These are phyloP conservation scores for Russula earlei DNA, from an alignment of 768 basidiomycete genomes.

Conservation along the genomic window DNA sequence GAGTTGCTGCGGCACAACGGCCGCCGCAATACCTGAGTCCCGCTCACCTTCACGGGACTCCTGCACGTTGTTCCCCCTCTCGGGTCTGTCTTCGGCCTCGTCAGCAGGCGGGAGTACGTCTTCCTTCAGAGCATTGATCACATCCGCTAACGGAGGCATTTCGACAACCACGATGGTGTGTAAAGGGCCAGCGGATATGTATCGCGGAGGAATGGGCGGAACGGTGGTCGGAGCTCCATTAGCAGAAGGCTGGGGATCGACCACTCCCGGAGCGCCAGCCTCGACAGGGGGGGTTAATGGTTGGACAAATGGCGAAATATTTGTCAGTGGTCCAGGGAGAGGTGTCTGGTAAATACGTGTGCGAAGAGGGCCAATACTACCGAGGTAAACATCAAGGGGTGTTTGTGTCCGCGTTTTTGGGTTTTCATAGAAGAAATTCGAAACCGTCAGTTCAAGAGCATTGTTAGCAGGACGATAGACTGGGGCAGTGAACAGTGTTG, in stretches of 20 bases:
- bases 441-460: constrained; percentile 74
- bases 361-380: constrained; percentile 79
- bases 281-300: constrained; percentile 30
- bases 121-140: constrained; percentile 71
- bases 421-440: constrained; percentile 81
- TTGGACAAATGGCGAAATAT: constrained; percentile 50
- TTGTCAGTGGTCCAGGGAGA: constrained; percentile 58
- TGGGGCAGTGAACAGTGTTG: constrained; percentile 75
- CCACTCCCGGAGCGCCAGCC: constrained; percentile 5
- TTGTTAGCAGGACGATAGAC: constrained; percentile 61
- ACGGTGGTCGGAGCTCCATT: constrained; percentile 7
- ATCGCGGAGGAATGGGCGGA: constrained; percentile 36
- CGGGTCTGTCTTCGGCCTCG: constrained; percentile 29
- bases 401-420: constrained; percentile 51
- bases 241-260: constrained; percentile 7
- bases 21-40: constrained; percentile 11
- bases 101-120: constrained; percentile 42
- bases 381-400: constrained; percentile 84
- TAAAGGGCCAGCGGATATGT: constrained; percentile 41
- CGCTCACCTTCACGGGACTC: constrained; percentile 12
- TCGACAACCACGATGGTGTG: constrained; percentile 83
- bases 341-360: constrained; percentile 67
- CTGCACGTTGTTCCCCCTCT: constrained; percentile 5
- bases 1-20: constrained; percentile 37
- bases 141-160: constrained; percentile 66